Conservation (phyloP, 495 filamentous ascomycete genomes). For the Staphylotrichum tortipilum region DNA sequence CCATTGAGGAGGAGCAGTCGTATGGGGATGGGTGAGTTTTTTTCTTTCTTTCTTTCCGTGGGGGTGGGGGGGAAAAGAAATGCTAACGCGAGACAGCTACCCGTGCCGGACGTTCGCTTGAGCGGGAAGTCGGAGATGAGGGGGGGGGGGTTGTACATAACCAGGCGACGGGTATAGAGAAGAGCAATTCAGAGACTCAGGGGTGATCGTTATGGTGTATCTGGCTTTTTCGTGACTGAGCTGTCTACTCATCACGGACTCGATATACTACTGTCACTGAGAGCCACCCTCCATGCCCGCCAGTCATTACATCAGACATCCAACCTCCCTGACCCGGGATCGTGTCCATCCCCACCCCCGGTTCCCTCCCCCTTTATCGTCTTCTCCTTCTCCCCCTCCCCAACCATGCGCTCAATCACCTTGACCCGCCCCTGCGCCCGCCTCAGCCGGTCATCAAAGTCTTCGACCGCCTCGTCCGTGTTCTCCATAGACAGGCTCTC, state of each 20-base stretch:
- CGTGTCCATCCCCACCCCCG: background rate
- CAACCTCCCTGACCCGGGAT: background rate
- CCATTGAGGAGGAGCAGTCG: slow-evolving; percentile 45
- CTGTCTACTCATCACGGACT: too few species aligned
- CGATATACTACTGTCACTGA: too few species aligned
- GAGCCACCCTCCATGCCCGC: too few species aligned
- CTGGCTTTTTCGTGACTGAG: too few species aligned
- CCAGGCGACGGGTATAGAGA: background rate
- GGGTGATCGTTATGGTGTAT: background rate
- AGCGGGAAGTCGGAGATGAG: background rate
- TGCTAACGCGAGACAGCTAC: slow-evolving; percentile 26
- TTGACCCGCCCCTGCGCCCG: slow-evolving; percentile 71
- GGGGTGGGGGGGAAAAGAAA: background rate
- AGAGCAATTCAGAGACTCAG: too few species aligned
- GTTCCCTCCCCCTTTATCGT: background rate
- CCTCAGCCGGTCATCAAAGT: slow-evolving; percentile 77
- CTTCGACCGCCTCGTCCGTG: slow-evolving; percentile 72
- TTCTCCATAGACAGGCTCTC: slow-evolving; percentile 70
- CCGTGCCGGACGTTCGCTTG: slow-evolving; percentile 30
- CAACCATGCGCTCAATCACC: slow-evolving; percentile 66
- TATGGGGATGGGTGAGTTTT: slow-evolving; percentile 50
- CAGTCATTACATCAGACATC: background rate
- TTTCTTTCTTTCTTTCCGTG: background rate
- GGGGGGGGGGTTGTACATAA: slow-evolving; percentile 10
- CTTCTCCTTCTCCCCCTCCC: slow-evolving; percentile 35